A percentile compares a stretch with the other conserved stretches of the same genome.
These are phyloP conservation scores for Clathrus columnatus DNA, from an alignment of 768 basidiomycete species.

Conservation along the genomic window DNA sequence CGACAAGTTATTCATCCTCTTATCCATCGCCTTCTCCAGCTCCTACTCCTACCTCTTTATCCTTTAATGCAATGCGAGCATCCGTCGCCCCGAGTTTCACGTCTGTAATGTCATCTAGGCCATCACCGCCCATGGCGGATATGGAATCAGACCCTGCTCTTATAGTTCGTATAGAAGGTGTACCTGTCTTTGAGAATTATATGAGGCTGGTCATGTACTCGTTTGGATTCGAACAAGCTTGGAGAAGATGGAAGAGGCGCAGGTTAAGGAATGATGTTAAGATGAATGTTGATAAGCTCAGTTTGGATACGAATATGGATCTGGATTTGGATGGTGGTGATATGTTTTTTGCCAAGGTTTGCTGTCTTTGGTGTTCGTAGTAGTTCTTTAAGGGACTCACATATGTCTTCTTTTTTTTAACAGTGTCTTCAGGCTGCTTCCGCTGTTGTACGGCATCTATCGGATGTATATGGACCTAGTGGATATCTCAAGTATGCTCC, in stretches of 20 bases:
- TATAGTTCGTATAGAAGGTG: conserved; percentile 5
- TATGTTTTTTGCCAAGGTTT: conserved; percentile 61
- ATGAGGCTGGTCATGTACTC: conserved; percentile 81
- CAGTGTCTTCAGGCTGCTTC: conserved; percentile 69
- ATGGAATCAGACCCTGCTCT: background rate
- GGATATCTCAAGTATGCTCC: conserved; percentile 75
- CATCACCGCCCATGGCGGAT: background rate
- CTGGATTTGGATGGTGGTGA: conserved; percentile 57
- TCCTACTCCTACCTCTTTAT: background rate
- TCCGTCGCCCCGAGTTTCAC: background rate
- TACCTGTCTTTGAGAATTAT: conserved; percentile 32
- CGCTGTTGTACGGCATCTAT: conserved; percentile 53
- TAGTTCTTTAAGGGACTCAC: background rate
- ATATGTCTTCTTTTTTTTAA: background rate
- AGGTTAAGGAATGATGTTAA: background rate
- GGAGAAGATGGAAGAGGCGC: background rate
- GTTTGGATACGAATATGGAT: conserved; percentile 29
- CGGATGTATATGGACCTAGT: conserved; percentile 55
- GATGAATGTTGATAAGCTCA: background rate
- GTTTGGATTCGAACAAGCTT: conserved; percentile 80
- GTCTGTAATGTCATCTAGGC: background rate
- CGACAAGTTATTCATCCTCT: background rate
- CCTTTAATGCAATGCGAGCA: background rate
- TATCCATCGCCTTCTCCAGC: background rate
- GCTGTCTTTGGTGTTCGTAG: conserved; percentile 19